Evolutionary conservation across 345 rosid species (phyloP), one percentile per base, ranked within the genome.

Genomic region (Kernera saxatilis): DNA sequence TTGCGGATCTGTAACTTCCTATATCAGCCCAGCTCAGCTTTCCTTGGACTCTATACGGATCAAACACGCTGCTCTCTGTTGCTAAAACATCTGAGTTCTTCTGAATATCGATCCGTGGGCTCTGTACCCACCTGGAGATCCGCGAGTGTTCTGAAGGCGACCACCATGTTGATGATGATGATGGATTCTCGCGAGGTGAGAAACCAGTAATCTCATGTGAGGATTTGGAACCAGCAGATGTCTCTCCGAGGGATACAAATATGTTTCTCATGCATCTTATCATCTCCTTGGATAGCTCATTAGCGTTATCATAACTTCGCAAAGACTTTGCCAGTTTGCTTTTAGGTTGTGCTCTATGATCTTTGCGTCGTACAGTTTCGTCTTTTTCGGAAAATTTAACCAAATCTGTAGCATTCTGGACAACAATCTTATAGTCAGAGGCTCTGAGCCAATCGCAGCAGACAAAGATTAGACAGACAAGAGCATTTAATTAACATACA

Each of bases 231-330:
- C 84, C 84, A 35, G 82, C 68, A 23, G 89, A 84, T 69, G 97
- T 79, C 76, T 87, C 97, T 30, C 90, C 89, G 48, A 93, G 90
- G 52, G 87, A 93, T 63, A 88, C 82, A 74, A 84, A 93, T 82
- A 93, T 88, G 77, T 91, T 84, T 80, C 84, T 87, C 98, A 93
- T 93, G 83, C 96, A 93, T 80, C 83, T 74, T 39, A 91, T 83
- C 96, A 93, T 93, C 82, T 91, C 89, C 80, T 93, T 89, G 1
- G 96, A 77, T 33, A 77, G 80, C 59, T 71, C 69, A 51, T 65
- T 71, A 58, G 73, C 76, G 30, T 70, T 70, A 21, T 75, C 76
- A 58, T 6, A 58, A 51, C 36, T 33, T 29, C 52, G 59, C 64
- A 70, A 15, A 23, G 68, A 32, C 61, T 65, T 77, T 18, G 63